Conservation (phyloP, 2,329 filamentous ascomycete species). For the Penicillium occitanis region DNA sequence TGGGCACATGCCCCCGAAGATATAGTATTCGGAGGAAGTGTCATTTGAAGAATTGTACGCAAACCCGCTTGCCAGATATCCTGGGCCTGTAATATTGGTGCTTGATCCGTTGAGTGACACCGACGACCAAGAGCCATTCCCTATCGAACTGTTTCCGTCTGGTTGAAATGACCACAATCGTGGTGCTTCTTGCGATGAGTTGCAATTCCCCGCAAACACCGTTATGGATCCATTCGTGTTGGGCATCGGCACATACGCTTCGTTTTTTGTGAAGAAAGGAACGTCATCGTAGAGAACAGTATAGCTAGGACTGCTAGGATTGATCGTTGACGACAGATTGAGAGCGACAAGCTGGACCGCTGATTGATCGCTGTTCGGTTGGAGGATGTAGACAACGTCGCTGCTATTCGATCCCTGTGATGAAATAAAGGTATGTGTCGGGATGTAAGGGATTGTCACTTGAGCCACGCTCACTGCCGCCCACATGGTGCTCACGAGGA, state of each 20-base stretch:
- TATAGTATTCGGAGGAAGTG: constrained; percentile 57
- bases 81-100: constrained; percentile 46
- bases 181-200: constrained; percentile 48
- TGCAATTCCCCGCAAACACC: constrained; percentile 73
- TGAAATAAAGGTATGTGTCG: constrained; percentile 67
- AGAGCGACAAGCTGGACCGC: constrained; percentile 61
- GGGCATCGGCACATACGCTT: constrained; percentile 68
- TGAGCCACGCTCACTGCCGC: constrained; percentile 25
- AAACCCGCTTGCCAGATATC: constrained; percentile 61
- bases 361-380: constrained; percentile 49
- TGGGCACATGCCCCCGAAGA: constrained; percentile 91
- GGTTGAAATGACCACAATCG: constrained; percentile 69
- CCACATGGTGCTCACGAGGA: constrained; percentile 24
- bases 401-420: constrained; percentile 51
- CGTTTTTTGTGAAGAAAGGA: constrained; percentile 51
- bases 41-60: constrained; percentile 62
- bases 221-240: constrained; percentile 68
- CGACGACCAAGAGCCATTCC: constrained; percentile 58
- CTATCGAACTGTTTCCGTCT: constrained; percentile 40
- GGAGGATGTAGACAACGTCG: constrained; percentile 67
- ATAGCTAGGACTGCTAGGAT: constrained; percentile 45
- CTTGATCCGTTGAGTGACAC: constrained; percentile 35
- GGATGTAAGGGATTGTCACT: constrained; percentile 69
- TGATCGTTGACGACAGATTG: constrained; percentile 60
- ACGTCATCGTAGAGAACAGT: constrained; percentile 30